Base-by-base conservation (phyloP, 2,329 filamentous ascomycete genomes). In the Xylariales sp. region DNA sequence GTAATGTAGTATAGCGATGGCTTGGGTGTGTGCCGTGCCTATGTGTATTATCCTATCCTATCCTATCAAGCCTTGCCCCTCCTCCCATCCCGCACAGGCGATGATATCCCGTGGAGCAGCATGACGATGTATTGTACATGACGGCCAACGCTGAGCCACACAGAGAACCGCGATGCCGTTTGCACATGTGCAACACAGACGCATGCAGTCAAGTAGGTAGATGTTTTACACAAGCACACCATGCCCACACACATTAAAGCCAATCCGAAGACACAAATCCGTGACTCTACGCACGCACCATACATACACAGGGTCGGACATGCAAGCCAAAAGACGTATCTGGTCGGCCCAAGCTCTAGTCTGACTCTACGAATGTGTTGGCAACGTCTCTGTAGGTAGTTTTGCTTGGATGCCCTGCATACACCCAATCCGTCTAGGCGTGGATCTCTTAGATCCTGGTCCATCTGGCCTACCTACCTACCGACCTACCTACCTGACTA, bases 161-260 rank as follows among this genome's bases (percentile, higher is more conserved):
- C 44, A 46, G 22, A 49, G 14, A 48, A 55, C 52, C 42, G 46
- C 43, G 46, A 44, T 31, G 41, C 48, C 53, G 55, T 58, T 58
- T 58, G 56, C 51, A 51, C 48, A 43, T 47, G 46, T 49, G 38
- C 51, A 50, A 44, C 48, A 53, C 38, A 44, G 48, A 49, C 38
- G 43, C 36, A 48, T 47, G 34, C 34, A 44, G 36, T 24, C 49
- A 42, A 37, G 32, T 35, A 40, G 16, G 21, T 25, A 40, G 25
- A 21, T 20, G 32, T 15, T n/a, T 15, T n/a, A 28, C 27, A 40
- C 24, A 36, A 35, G 29, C 29, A 40, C 15, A 31, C 20, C 29
- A 33, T 29, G n/a, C n/a, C n/a, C n/a, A n/a, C n/a, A n/a, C n/a
- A n/a, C n/a, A n/a, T n/a, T n/a, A 32, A 11, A 15, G 7, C 29